These are phyloP conservation scores for Trichomonas tenax DNA, from an alignment of 208 protist species.

Conservation along the genomic window DNA sequence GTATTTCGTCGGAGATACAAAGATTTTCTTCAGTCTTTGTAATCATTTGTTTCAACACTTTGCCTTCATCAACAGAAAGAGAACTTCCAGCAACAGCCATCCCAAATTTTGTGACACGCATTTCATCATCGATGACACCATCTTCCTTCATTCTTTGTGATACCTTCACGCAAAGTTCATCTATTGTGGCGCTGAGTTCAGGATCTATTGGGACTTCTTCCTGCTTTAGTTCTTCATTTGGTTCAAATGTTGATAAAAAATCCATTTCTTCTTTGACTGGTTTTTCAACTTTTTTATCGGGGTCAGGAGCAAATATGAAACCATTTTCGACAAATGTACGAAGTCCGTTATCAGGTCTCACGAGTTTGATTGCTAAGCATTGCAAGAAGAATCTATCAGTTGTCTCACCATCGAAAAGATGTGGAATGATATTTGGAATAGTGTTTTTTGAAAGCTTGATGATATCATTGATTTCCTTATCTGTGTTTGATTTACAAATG, in stretches of 20 bases:
- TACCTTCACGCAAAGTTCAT: background rate
- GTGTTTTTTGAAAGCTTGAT: background rate
- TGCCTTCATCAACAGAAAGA: background rate
- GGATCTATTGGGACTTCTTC: background rate
- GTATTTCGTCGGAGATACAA: background rate
- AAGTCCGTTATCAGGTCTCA: background rate
- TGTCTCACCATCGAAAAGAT: background rate
- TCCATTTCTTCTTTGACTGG: background rate
- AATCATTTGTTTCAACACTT: background rate
- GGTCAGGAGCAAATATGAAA: background rate
- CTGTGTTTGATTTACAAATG: background rate
- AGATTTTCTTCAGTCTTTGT: background rate
- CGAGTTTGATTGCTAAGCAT: background rate
- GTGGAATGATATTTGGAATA: background rate
- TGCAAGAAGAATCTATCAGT: background rate
- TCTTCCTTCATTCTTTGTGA: background rate
- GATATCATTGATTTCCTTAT: background rate
- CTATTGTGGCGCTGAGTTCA: background rate
- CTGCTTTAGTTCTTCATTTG: background rate
- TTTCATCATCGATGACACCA: background rate
- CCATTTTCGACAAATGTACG: background rate
- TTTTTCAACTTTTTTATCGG: background rate
- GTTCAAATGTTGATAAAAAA: background rate
- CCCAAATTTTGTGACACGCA: background rate
- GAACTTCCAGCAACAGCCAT: background rate